A percentile compares a stretch with the other conserved stretches of the same genome.
Evolutionary conservation across 1,284 basidiomycete species (phyloP).

Genomic region (Caloboletus firmus): DNA sequence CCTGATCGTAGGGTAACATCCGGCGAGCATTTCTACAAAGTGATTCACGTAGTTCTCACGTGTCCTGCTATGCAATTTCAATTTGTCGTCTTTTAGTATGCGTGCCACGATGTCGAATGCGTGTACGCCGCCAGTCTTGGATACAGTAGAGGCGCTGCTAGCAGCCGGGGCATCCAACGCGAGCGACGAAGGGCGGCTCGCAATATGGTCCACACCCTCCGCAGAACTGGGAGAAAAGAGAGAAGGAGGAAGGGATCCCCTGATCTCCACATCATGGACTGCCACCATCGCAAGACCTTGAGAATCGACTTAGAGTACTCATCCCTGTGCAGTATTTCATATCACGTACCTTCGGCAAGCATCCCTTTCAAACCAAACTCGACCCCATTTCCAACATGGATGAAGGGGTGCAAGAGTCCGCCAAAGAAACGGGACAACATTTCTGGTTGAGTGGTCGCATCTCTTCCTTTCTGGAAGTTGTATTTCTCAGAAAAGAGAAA

Average conservation of each 20-base stretch:
- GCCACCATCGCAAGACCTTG: conserved; percentile 31
- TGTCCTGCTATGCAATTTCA: conserved; percentile 8
- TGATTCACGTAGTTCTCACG: neutral
- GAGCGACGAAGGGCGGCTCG: conserved; percentile 5
- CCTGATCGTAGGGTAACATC: conserved; percentile 6
- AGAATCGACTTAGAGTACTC: neutral
- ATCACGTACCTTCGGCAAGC: conserved; percentile 28
- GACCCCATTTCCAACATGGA: conserved; percentile 32
- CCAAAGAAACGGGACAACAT: conserved; percentile 30
- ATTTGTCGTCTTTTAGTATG: conserved; percentile 25
- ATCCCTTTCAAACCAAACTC: conserved; percentile 36
- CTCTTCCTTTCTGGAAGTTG: conserved; percentile 40
- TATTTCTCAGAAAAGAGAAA: conserved; percentile 56
- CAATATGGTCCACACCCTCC: neutral
- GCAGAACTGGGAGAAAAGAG: conserved; percentile 3
- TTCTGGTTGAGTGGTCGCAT: conserved; percentile 20
- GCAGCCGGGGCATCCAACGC: conserved; percentile 5
- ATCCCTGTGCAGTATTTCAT: neutral
- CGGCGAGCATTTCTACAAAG: neutral
- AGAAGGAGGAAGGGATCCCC: conserved; percentile 24
- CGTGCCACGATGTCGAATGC: conserved; percentile 30
- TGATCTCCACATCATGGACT: conserved; percentile 8
- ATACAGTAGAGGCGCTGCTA: neutral
- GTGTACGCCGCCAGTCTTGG: conserved; percentile 18
- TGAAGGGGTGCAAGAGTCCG: conserved; percentile 28